These are phyloP conservation scores for Yarrowia divulgata DNA, from an alignment of 805 yeast genomes.

Conservation along the genomic window DNA sequence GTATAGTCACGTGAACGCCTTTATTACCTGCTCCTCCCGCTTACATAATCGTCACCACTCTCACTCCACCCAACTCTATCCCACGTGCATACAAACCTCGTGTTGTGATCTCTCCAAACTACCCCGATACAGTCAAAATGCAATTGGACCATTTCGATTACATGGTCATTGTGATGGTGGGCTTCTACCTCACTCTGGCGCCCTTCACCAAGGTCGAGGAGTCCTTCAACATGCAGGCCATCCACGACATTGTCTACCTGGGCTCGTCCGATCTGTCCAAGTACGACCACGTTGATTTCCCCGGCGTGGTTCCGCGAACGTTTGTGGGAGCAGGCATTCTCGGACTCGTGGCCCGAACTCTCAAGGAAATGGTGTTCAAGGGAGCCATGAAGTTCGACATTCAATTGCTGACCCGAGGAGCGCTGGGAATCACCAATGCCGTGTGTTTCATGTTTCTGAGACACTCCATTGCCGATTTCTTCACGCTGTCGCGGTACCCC, in stretches of 20 bases:
- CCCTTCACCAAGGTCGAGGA: constrained; percentile 95
- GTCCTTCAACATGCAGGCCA: constrained; percentile 88
- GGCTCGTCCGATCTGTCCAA: constrained; percentile 39
- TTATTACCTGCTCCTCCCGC: too few relatives aligned
- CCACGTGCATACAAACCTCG: background rate
- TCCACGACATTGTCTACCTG: constrained; percentile 67
- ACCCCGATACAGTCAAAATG: constrained; percentile 31
- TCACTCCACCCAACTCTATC: background rate
- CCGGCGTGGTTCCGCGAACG: constrained; percentile 89
- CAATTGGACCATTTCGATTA: constrained; percentile 49
- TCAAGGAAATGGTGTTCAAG: background rate
- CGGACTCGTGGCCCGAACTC: constrained; percentile 54
- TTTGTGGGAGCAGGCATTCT: constrained; percentile 74
- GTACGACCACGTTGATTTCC: constrained; percentile 80
- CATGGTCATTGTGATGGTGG: constrained; percentile 57
- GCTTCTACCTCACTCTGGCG: constrained; percentile 61
- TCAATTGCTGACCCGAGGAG: constrained; percentile 63
- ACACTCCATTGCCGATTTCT: constrained; percentile 49
- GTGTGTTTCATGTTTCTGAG: constrained; percentile 61
- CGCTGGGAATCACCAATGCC: constrained; percentile 70
- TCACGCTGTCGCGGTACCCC: constrained; percentile 42
- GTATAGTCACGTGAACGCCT: too few relatives aligned
- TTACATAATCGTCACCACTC: too few relatives aligned
- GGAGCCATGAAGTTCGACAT: constrained; percentile 50
- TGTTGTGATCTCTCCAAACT: too few relatives aligned